Base-by-base conservation (phyloP, 257 asterid genomes). In the Perilla frutescens region DNA sequence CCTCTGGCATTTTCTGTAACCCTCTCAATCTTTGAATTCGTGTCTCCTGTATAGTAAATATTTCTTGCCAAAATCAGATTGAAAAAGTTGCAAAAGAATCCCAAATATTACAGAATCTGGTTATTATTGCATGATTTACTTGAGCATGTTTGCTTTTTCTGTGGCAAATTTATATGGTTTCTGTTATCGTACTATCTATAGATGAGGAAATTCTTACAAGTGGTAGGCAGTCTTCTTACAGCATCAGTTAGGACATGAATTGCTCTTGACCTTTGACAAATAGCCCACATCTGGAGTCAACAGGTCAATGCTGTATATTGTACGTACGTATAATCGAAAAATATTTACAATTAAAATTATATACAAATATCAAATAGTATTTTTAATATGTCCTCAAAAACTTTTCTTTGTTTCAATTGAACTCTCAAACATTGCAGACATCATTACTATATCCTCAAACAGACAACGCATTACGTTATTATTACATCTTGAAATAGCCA, bases 11-110 rank as follows among this genome's bases (percentile, higher is more conserved):
- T 81, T 59, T 75, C 84, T 43, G 62, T 82, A 31, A 36, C 71
- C 45, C 69, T 79, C 84, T 78, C 96, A 87, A 86, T 91, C 71
- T 89, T 91, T 77, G 72, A 83, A 50, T 58, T 36, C 36, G 72
- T 47, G 1, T 7, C 10, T 45, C 48, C 10, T 62, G 65, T 29
- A 32, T 15, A 10, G 59, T 8, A 68, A 72, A 15, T 54, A 3
- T 14, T 55, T 71, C n/a, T 20, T 72, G 73, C 32, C 49, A 13
- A 66, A 13, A 40, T 34, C 20, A 11, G 66, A 61, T 36, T 55
- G 68, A 8, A 15, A 43, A 41, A 39, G 48, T 45, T 41, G 41
- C 13, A 36, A 29, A 37, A 43, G 62, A 40, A 8, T 39, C 47
- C 14, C 29, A 57, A 51, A 55, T 4, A 50, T 50, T n/a, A 13